phyloP scores from a whole-genome alignment of 2,329 filamentous ascomycete species.

The Talaromyces islandicus region DNA sequence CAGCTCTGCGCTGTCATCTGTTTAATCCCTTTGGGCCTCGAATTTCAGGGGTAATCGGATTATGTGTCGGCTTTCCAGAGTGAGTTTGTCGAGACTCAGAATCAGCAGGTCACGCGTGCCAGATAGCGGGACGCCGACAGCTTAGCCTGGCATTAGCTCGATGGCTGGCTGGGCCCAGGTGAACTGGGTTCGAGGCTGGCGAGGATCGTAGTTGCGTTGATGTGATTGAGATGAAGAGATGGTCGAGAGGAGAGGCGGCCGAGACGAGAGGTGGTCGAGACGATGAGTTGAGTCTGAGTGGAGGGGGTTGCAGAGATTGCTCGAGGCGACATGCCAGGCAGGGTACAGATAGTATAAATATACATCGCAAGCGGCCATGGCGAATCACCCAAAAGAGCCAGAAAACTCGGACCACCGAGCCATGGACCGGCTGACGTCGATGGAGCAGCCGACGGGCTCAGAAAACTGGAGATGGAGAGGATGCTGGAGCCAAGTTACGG shows the following conservation, averaged over 20 bases:
- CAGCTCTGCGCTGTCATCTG: slow-evolving; percentile 9
- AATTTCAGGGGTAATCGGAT: too few species aligned
- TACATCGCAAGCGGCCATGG: neutral
- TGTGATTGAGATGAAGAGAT: too few species aligned
- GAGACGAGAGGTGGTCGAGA: too few species aligned
- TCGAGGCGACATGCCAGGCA: too few species aligned
- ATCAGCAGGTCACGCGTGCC: slow-evolving; percentile 11
- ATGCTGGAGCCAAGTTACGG: neutral
- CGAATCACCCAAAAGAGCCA: too few species aligned
- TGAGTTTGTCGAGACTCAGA: slow-evolving; percentile 1
- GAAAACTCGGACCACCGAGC: neutral
- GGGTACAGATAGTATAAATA: neutral
- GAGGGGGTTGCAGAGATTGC: too few species aligned
- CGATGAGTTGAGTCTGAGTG: too few species aligned
- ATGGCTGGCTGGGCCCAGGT: too few species aligned
- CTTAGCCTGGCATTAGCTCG: slow-evolving; percentile 7
- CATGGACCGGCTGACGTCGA: slow-evolving; percentile 10
- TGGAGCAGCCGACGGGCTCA: slow-evolving; percentile 2
- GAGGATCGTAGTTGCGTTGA: neutral
- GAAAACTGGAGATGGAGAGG: slow-evolving; percentile 11
- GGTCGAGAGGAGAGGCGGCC: too few species aligned
- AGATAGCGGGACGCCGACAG: slow-evolving; percentile 1
- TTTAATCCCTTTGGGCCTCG: neutral
- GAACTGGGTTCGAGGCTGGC: neutral
- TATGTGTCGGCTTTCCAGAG: neutral